Conservation (phyloP, 352 stramenopile species). For the Elongisporangium undulatum region DNA sequence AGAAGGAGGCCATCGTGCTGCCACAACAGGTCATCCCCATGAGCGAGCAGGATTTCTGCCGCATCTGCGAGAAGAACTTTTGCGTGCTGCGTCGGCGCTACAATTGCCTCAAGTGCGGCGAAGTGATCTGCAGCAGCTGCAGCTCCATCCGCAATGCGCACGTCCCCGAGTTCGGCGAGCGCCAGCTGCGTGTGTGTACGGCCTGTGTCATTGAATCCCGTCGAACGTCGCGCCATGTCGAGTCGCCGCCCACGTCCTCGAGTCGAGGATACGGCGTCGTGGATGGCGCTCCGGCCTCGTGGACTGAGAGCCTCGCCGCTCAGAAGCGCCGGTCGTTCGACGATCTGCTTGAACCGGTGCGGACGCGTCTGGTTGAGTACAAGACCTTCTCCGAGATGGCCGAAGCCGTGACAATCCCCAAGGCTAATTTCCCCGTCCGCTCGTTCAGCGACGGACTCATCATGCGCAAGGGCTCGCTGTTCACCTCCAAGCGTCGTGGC, state of each 20-base stretch:
- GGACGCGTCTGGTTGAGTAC: slow-evolving; percentile 74
- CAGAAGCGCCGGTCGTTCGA: slow-evolving; percentile 65
- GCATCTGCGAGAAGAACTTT: slow-evolving; percentile 74
- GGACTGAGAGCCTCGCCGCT: slow-evolving; percentile 1
- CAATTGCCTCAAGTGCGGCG: slow-evolving; percentile 84
- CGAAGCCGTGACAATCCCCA: slow-evolving; percentile 36
- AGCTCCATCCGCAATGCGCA: slow-evolving; percentile 55
- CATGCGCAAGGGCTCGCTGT: slow-evolving; percentile 61
- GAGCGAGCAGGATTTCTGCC: slow-evolving; percentile 65
- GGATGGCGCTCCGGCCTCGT: not conserved
- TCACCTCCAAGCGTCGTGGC: slow-evolving; percentile 54
- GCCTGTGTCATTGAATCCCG: slow-evolving; percentile 70
- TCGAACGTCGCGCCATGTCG: slow-evolving; percentile 35
- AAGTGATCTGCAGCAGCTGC: slow-evolving; percentile 77
- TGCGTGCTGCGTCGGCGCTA: slow-evolving; percentile 64
- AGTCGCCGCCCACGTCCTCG: slow-evolving; percentile 9
- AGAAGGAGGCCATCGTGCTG: slow-evolving; percentile 67
- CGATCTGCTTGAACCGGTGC: slow-evolving; percentile 67
- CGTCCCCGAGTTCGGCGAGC: slow-evolving; percentile 67
- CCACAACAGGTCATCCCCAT: slow-evolving; percentile 73
- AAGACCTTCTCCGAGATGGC: slow-evolving; percentile 65
- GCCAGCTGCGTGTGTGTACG: slow-evolving; percentile 75
- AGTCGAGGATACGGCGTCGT: slow-evolving; percentile 4
- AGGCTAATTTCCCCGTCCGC: slow-evolving; percentile 55
- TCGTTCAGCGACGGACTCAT: slow-evolving; percentile 80